Evolutionary conservation across 768 basidiomycete species (phyloP), one percentile per base, ranked within the genome.

Genomic region (Mycena latifolia): DNA sequence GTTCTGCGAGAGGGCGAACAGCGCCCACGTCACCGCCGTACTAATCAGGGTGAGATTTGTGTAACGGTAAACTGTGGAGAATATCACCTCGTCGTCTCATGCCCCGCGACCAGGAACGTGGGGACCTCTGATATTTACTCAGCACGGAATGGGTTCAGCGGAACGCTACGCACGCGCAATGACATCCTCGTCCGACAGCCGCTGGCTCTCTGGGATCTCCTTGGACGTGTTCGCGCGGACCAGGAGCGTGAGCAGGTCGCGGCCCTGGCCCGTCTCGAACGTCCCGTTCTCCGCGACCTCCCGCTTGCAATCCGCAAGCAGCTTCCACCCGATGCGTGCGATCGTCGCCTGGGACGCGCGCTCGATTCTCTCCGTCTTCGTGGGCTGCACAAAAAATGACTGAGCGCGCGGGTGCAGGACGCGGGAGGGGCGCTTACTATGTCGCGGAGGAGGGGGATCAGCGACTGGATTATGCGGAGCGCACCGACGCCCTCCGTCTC

Each of bases 191-290:
- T 92, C 91, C 0, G 82, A 82, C 77, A 92, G 75, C 31, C 79
- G 76, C 72, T 89, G 88, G 46, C 68, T 76, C 12, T 83, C 83
- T 0, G 85, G 83, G 7, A 89, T 69, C 71, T 92, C 88, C 0
- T 82, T 84, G 0, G 87, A 85, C 79, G 88, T 84, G 72, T 92
- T 92, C 2, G 90, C 89, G 58, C 82, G 81, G 47, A 92, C 77
- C 5, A 92, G 78, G 17, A 90, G 70, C 0, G 86, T 86, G 5
- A 92, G 78, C 5, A 92, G 71, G 75, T 91, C 89, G 17, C 86
- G 82, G 35, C 54, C 51, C 75, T 76, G 80, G 5, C 70, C 69
- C 27, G 76, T 75, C 27, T 73, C 76, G 5, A 72, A 63, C 18
- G 79, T 76, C 37, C 71, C 74, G 7, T 74, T 71, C 25, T 76